Evolutionary conservation across 768 basidiomycete genomes (phyloP), one percentile per base, ranked within the genome.

Genomic region (Pholiota molesta): DNA sequence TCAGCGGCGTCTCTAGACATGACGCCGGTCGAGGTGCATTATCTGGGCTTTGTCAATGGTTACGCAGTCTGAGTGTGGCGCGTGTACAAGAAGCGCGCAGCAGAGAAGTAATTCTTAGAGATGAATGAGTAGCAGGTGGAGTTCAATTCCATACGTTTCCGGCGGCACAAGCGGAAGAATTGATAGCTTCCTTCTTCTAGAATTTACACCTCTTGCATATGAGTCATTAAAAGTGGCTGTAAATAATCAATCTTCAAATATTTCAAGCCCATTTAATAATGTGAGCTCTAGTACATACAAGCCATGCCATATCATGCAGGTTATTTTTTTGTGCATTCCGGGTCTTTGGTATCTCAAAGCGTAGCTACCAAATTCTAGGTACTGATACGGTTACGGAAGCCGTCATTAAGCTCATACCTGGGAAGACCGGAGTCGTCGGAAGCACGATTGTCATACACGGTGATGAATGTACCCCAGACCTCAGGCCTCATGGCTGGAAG

Each of bases 401-500:
- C 16, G 42, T 40, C 5, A 44, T n/a, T 44, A 44, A 21, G 42
- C 42, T 44, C 42, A 44, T 21, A 5, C 42, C 42, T 44, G 42
- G 42, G 42, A 44, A 44, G 42, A 9, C 42, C 17, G 42, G 8
- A 44, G 42, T 44, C 19, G n/a, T 35, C 52, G 39, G 52, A 60
- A 53, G 59, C 52, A 55, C 21, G 53, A 60, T 55, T 55, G 45
- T n/a, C 60, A 55, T 35, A 40, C 5, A 14, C 60, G 44, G 54
- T 45, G 31, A 61, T 49, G 54, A 61, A 54, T 52, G 60, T 37
- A 26, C 9, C 31, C 35, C 39, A 42, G 42, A 35, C 35, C 23
- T 28, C 23, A 42, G 31, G 21, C 19, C 42, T 3, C n/a, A 5
- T 9, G 42, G 42, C n/a, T 19, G 17, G n/a, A 44, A 44, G 42